Base-by-base conservation (phyloP, 768 basidiomycete species). In the Lepiota brunneoincarnata region DNA sequence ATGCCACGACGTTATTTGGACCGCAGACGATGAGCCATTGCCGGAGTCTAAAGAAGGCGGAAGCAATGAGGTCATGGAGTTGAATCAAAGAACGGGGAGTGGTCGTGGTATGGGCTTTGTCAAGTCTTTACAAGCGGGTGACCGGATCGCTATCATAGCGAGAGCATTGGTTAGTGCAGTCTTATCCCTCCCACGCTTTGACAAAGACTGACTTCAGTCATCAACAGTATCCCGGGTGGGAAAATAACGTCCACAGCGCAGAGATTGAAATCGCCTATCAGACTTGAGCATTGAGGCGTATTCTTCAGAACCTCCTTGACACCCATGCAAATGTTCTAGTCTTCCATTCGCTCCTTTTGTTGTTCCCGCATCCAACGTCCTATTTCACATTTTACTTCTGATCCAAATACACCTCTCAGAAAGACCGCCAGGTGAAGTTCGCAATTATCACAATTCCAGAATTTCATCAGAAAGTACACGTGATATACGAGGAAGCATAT, bases 141-240 rank as follows among this genome's bases (percentile, higher is more conserved):
- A 64, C 48, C 54, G 58, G 14, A 60, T 64, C 9, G 63, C 61
- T 3, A 45, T 72, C 12, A 56, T 69, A 42, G 69, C 62, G 2
- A 60, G 63, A 46, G 70, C 70, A 24, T 49, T 58, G 61, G 71
- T 69, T 31, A 46, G 51, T 48, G 4, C 23, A 17, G 31, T 34
- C 18, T 45, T 41, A 15, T n/a, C 17, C 12, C n/a, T 20, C 7
- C 28, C 49, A 10, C 7, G 24, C 38, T 15, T 21, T 31, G 7
- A 9, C 31, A 9, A 10, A 31, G 31, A 10, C 31, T 31, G 7
- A 4, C 35, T 11, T 18, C 23, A 2, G 36, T 36, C 50, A 36
- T 35, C 31, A 23, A 53, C 46, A 70, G 69, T 68, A 58, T 55
- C 68, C 66, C 36, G 64, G 65, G 3, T 70, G 68, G 69, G 54